These are phyloP conservation scores for Glonium stellatum DNA, from an alignment of 495 filamentous ascomycete genomes.

Conservation along the genomic window DNA sequence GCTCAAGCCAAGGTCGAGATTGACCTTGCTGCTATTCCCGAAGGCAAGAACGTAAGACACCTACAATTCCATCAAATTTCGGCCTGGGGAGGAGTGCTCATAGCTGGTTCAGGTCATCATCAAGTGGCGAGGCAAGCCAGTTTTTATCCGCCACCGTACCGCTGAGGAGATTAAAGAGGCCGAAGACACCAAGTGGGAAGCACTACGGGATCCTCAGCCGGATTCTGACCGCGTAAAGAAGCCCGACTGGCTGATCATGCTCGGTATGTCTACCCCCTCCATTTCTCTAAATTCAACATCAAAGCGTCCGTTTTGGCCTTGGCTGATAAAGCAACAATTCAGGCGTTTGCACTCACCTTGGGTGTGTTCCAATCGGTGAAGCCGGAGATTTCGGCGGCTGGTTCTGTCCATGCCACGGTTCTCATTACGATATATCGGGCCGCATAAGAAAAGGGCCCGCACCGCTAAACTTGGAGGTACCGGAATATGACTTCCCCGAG, in stretches of 20 bases:
- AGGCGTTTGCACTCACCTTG: constrained; percentile 98
- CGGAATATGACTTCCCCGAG: constrained; percentile 59
- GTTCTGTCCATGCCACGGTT: constrained; percentile 99
- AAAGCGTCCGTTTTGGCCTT: background rate
- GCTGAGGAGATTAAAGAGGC: constrained; percentile 54
- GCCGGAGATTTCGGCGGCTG: constrained; percentile 96
- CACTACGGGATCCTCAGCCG: constrained; percentile 81
- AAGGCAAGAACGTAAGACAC: constrained; percentile 92
- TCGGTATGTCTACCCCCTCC: constrained; percentile 54
- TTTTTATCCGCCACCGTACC: constrained; percentile 99
- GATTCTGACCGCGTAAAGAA: constrained; percentile 93
- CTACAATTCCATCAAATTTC: background rate
- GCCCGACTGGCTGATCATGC: constrained; percentile 98
- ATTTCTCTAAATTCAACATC: background rate
- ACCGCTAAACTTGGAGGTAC: constrained; percentile 94
- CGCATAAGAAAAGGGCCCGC: constrained; percentile 93
- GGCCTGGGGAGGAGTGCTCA: constrained; percentile 14
- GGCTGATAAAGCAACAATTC: constrained; percentile 4
- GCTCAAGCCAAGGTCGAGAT: constrained; percentile 99
- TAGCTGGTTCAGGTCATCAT: constrained; percentile 70
- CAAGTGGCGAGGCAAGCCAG: constrained; percentile 99
- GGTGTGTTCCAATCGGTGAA: constrained; percentile 98
- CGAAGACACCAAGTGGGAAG: constrained; percentile 54
- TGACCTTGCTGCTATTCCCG: constrained; percentile 81
- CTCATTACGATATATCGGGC: constrained; percentile 98